Conservation (phyloP, 805 yeast species). For the Candida cerambycidarum region DNA sequence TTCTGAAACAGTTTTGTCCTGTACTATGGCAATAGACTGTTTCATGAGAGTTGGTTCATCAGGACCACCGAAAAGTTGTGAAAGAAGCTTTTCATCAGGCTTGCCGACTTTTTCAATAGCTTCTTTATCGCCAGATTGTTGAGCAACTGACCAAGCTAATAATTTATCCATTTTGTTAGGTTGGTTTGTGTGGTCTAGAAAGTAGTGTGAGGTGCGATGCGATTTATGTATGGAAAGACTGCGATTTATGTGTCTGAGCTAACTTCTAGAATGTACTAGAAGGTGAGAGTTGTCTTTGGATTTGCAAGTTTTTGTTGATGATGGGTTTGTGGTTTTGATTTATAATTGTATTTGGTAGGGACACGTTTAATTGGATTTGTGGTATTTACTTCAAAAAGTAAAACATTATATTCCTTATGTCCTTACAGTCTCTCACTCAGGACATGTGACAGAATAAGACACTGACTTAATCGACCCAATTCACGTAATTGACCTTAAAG, state of each 20-base stretch:
- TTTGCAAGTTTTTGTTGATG: no score
- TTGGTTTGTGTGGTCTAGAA: no score
- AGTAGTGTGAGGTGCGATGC: neutral
- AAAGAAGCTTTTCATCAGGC: conserved; percentile 77
- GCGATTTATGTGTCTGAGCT: no score
- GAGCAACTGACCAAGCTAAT: conserved; percentile 87
- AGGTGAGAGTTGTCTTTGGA: no score
- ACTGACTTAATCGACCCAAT: no score
- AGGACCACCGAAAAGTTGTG: conserved; percentile 73
- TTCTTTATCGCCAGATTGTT: conserved; percentile 69
- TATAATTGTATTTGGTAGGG: no score
- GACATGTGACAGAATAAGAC: no score
- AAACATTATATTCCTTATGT: no score
- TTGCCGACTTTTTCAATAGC: conserved; percentile 61
- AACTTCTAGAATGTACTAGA: conserved; percentile 1
- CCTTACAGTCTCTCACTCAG: no score
- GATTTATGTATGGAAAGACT: neutral
- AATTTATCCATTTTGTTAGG: conserved; percentile 71
- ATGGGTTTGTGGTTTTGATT: neutral
- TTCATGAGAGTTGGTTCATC: conserved; percentile 91
- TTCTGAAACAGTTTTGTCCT: conserved; percentile 54
- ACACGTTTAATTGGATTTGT: no score
- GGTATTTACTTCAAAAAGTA: no score
- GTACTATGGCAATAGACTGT: conserved; percentile 63
- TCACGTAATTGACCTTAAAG: no score